phyloP scores from a whole-genome alignment of 768 basidiomycete genomes.

The Boletus rubescentipes region DNA sequence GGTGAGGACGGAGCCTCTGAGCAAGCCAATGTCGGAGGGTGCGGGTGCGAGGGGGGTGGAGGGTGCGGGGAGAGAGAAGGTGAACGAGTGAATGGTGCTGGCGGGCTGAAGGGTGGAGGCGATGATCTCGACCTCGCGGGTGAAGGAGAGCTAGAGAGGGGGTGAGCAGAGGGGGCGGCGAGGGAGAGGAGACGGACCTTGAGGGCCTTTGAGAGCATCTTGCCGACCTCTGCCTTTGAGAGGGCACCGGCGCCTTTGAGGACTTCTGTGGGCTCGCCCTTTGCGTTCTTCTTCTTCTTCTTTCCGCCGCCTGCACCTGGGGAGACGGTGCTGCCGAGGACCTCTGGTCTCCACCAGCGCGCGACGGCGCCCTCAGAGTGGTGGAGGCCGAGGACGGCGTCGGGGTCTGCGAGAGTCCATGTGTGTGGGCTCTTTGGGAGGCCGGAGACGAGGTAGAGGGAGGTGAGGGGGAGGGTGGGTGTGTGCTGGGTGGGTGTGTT shows the following conservation, averaged over 20 bases:
- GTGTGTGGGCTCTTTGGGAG: slow-evolving; percentile 87
- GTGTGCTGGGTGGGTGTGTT: slow-evolving; percentile 56
- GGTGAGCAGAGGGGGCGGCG: neutral
- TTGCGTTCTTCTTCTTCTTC: slow-evolving; percentile 64
- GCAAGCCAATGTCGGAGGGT: slow-evolving; percentile 55
- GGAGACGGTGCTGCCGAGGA: slow-evolving; percentile 83
- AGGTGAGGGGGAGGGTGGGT: slow-evolving; percentile 74
- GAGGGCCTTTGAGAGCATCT: slow-evolving; percentile 88
- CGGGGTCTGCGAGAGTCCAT: slow-evolving; percentile 86
- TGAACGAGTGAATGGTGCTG: slow-evolving; percentile 89
- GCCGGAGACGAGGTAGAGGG: slow-evolving; percentile 85
- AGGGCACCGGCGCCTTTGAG: slow-evolving; percentile 79
- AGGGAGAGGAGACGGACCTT: slow-evolving; percentile 52
- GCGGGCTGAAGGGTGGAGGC: slow-evolving; percentile 94
- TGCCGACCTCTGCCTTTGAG: slow-evolving; percentile 82
- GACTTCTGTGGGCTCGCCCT: slow-evolving; percentile 52
- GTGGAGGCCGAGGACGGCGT: slow-evolving; percentile 76
- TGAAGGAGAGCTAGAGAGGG: slow-evolving; percentile 71
- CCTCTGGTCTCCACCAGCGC: slow-evolving; percentile 90
- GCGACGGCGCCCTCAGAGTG: slow-evolving; percentile 84
- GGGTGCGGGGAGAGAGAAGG: slow-evolving; percentile 79
- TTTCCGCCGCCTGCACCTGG: slow-evolving; percentile 81
- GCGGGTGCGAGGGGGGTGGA: slow-evolving; percentile 75
- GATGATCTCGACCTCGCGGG: slow-evolving; percentile 90
- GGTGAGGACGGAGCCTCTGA: slow-evolving; percentile 74